Percentiles rank a stretch among this genome's conserved stretches.
Conservation (phyloP, 306 rosid genomes). For the Fragaria iinumae region DNA sequence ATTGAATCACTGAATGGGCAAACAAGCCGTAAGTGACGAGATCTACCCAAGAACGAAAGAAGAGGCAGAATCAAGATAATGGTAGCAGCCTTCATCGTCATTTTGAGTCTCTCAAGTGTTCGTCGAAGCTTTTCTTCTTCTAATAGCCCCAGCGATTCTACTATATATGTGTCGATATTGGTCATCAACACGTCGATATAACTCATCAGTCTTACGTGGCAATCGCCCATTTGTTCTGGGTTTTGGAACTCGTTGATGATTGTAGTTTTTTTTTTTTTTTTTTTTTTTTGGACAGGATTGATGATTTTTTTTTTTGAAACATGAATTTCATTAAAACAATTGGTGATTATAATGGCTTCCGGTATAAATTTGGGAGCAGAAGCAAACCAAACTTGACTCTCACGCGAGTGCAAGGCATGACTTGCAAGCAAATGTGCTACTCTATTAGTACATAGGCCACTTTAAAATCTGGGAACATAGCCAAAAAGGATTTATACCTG, state of each 20-base stretch:
- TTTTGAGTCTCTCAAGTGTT: background rate
- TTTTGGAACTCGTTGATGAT: background rate
- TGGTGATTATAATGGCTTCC: too few species aligned
- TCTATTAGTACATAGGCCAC: too few species aligned
- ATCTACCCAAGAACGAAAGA: slow-evolving; percentile 44
- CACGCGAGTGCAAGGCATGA: too few species aligned
- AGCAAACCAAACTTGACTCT: too few species aligned
- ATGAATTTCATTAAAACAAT: too few species aligned
- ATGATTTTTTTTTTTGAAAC: too few species aligned
- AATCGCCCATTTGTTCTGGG: background rate
- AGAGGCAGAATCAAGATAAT: slow-evolving; percentile 41
- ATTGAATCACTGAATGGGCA: background rate
- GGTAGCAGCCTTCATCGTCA: slow-evolving; percentile 37
- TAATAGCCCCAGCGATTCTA: background rate
- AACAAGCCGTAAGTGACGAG: slow-evolving; percentile 2
- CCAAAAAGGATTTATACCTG: too few species aligned
- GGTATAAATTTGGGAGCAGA: too few species aligned
- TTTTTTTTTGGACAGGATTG: too few species aligned
- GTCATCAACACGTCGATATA: slow-evolving; percentile 13
- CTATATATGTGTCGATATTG: background rate
- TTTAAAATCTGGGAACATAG: too few species aligned
- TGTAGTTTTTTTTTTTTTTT: too few species aligned
- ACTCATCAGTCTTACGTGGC: background rate
- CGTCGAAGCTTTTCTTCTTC: background rate
- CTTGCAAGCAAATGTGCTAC: too few species aligned